Evolutionary conservation across 306 rosid genomes (phyloP), one percentile per base, ranked within the genome.

Genomic region (Vigna angularis): DNA sequence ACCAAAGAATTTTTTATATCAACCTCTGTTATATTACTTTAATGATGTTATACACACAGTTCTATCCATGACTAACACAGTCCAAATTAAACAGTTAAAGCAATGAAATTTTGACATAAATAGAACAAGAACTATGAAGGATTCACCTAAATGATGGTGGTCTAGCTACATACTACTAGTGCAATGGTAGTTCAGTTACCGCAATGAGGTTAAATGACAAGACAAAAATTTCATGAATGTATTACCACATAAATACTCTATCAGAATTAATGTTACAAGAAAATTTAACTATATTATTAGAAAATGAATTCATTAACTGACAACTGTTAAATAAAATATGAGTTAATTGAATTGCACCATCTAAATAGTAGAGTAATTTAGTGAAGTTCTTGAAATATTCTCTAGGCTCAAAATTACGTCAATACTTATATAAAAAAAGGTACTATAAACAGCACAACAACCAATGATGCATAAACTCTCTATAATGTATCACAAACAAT

Each of bases 21-120:
- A 5, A 47, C 45, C 61, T 42, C 52, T 8, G 53, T 42, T 34
- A 70, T 38, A 18, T 30, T 69, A 18, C 52, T 65, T 38, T 22
- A 34, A 15, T 57, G 3, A 57, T 24, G 28, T 45, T 51, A 8
- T 55, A 17, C 40, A 36, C 66, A 75, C 44, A 17, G 59, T 72
- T 74, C 30, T 50, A 26, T 17, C 36, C 36, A 28, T 58, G 55
- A 62, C 63, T 40, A 73, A 66, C 34, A 64, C 45, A 82, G 47
- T 55, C 57, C 49, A 32, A 36, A 52, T 32, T 42, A 70, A 66
- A 56, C 6, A 49, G 38, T 36, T 17, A 48, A 73, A 38, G 17
- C 40, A 26, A 24, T n/a, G 20, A 38, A 57, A 69, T n/a, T 76
- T 72, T 22, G 15, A 24, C 3, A 3, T 22, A 10, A 58, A 36